Evolutionary conservation across 352 stramenopile genomes (phyloP).

Genomic region (Globisporangium recalcitrans): DNA sequence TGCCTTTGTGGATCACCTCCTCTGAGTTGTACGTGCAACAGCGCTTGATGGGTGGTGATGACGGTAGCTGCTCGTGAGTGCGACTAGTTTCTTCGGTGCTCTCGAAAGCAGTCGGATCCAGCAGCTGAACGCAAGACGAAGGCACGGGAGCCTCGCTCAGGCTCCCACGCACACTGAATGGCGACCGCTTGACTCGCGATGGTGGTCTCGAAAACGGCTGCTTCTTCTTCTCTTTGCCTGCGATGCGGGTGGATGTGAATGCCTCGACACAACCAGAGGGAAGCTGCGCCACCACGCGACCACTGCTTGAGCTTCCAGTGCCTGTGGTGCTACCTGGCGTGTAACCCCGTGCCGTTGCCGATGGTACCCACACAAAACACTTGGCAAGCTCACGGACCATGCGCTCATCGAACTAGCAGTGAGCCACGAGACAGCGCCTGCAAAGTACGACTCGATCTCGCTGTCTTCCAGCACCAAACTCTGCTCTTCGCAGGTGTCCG

Average conservation of each 20-base stretch:
- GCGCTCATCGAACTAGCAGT: constrained; percentile 5
- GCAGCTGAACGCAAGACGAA: constrained; percentile 39
- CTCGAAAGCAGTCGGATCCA: constrained; percentile 25
- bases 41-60: neutral
- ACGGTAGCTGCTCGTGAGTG: neutral
- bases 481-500: constrained; percentile 51
- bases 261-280: constrained; percentile 24
- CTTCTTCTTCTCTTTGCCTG: constrained; percentile 12
- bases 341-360: neutral
- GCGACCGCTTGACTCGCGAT: constrained; percentile 20
- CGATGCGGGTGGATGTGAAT: constrained; percentile 8
- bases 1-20: constrained; percentile 53
- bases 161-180: constrained; percentile 22
- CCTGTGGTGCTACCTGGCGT: neutral
- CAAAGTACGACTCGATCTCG: constrained; percentile 53
- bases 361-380: constrained; percentile 31
- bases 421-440: constrained; percentile 27
- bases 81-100: constrained; percentile 1
- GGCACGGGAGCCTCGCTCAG: constrained; percentile 13
- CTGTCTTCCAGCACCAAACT: constrained; percentile 34
- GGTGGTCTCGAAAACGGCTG: neutral
- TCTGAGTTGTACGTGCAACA: constrained; percentile 51
- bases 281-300: constrained; percentile 27
- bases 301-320: neutral
- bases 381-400: constrained; percentile 27